phyloP scores from a whole-genome alignment of 768 basidiomycete species.

The Calocybe indica region DNA sequence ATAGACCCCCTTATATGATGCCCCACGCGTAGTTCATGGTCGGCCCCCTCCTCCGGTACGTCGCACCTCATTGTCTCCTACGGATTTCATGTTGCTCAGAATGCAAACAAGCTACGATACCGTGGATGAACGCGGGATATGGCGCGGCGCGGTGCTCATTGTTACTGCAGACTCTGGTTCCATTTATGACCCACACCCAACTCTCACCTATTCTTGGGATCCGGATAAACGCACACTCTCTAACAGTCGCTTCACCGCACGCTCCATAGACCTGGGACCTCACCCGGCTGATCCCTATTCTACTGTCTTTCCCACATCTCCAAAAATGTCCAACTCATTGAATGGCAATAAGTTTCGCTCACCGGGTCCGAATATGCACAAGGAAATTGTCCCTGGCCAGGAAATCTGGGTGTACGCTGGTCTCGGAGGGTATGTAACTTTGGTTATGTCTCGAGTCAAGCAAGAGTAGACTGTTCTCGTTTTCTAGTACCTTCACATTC shows the following conservation, averaged over 20 bases:
- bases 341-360: slow-evolving; percentile 13
- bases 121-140: slow-evolving; percentile 67
- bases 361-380: slow-evolving; percentile 28
- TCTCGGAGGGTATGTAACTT: slow-evolving; percentile 39
- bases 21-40: slow-evolving; percentile 64
- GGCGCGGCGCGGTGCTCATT: slow-evolving; percentile 85
- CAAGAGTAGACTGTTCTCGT: not conserved
- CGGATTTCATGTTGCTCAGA: not conserved
- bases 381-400: slow-evolving; percentile 46
- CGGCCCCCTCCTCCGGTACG: slow-evolving; percentile 68
- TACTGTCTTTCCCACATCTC: slow-evolving; percentile 25
- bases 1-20: slow-evolving; percentile 2
- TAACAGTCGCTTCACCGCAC: slow-evolving; percentile 11
- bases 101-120: slow-evolving; percentile 67
- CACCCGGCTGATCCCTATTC: slow-evolving; percentile 75
- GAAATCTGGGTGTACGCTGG: slow-evolving; percentile 70
- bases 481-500: slow-evolving; percentile 79
- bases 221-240: slow-evolving; percentile 31
- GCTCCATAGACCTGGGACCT: slow-evolving; percentile 54
- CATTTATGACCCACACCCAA: slow-evolving; percentile 68
- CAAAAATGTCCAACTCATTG: slow-evolving; percentile 6
- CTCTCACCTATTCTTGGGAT: slow-evolving; percentile 70
- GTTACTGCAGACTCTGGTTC: slow-evolving; percentile 84
- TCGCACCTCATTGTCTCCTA: slow-evolving; percentile 1
- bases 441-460: slow-evolving; percentile 1